phyloP scores from a whole-genome alignment of 805 yeast genomes.

The Isabelozyma heimii region DNA sequence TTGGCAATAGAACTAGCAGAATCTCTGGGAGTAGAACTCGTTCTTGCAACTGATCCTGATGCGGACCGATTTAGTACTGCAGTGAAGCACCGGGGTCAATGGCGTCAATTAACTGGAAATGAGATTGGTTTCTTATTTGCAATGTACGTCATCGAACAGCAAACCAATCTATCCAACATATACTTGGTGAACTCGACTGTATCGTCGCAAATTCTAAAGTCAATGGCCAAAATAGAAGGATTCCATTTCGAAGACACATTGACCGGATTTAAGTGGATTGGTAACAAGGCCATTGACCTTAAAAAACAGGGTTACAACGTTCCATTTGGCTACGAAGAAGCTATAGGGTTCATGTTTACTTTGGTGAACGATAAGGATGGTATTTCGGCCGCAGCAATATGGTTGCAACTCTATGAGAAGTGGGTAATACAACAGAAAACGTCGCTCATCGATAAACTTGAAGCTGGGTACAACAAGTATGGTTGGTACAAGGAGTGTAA shows the following conservation, averaged over 20 bases:
- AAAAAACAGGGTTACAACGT: constrained; percentile 63
- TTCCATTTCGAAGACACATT: constrained; percentile 75
- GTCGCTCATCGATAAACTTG: constrained; percentile 49
- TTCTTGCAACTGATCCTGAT: constrained; percentile 93
- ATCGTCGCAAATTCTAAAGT: constrained; percentile 74
- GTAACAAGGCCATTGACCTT: constrained; percentile 77
- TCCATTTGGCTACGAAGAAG: constrained; percentile 94
- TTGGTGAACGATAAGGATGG: constrained; percentile 93
- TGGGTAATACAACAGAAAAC: constrained; percentile 42
- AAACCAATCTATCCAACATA: constrained; percentile 28
- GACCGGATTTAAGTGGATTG: constrained; percentile 98
- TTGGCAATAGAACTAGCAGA: constrained; percentile 67
- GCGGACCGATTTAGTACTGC: constrained; percentile 93
- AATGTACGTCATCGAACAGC: constrained; percentile 47
- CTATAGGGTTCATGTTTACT: constrained; percentile 90
- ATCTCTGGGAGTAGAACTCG: constrained; percentile 44
- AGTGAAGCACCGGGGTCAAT: constrained; percentile 45
- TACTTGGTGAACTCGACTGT: constrained; percentile 86
- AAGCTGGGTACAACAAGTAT: constrained; percentile 56
- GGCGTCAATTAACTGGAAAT: constrained; percentile 88
- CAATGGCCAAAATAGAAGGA: constrained; percentile 62
- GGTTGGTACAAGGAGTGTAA: constrained; percentile 86
- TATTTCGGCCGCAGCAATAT: constrained; percentile 71
- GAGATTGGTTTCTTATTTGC: constrained; percentile 89
- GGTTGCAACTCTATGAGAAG: constrained; percentile 61